These are phyloP conservation scores for Scheffersomyces lignosus DNA, from an alignment of 805 yeast species.

Conservation along the genomic window DNA sequence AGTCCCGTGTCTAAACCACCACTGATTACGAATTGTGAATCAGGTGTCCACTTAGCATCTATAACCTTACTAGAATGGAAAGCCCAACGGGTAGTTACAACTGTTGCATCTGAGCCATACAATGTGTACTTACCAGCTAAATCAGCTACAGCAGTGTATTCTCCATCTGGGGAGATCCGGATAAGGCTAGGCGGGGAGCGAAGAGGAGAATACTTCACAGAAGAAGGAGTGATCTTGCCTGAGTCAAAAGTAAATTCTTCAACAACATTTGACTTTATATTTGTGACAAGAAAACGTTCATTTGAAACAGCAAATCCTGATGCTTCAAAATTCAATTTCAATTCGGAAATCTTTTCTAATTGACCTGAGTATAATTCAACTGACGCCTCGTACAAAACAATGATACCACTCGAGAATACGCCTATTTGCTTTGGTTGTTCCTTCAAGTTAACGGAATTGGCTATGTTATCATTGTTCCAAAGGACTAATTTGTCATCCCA, in stretches of 20 bases:
- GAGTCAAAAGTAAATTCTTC: conserved; percentile 23
- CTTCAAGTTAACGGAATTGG: conserved; percentile 12
- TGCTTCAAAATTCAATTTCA: conserved; percentile 19
- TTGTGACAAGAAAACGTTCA: conserved; percentile 27
- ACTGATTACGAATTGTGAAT: conserved; percentile 70
- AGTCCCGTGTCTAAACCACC: conserved; percentile 85
- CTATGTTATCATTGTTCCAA: conserved; percentile 24
- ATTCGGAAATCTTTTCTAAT: conserved; percentile 12
- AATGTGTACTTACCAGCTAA: conserved; percentile 81
- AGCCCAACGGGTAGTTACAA: conserved; percentile 90
- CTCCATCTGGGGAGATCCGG: conserved; percentile 68
- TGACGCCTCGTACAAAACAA: conserved; percentile 32
- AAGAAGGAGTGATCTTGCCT: conserved; percentile 39
- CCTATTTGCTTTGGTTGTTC: conserved; percentile 39
- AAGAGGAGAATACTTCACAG: conserved; percentile 47
- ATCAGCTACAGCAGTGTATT: conserved; percentile 81
- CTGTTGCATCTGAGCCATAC: conserved; percentile 54
- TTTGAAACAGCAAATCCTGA: conserved; percentile 5
- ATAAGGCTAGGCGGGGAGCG: conserved; percentile 65
- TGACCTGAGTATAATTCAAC: conserved; percentile 22
- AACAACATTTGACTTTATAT: conserved; percentile 27
- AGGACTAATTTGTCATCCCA: conserved; percentile 83
- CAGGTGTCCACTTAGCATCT: conserved; percentile 75
- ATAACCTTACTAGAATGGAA: conserved; percentile 86
- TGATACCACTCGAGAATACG: conserved; percentile 24